Base-by-base conservation (phyloP, 306 rosid species). In the Citrullus mucosospermus region DNA sequence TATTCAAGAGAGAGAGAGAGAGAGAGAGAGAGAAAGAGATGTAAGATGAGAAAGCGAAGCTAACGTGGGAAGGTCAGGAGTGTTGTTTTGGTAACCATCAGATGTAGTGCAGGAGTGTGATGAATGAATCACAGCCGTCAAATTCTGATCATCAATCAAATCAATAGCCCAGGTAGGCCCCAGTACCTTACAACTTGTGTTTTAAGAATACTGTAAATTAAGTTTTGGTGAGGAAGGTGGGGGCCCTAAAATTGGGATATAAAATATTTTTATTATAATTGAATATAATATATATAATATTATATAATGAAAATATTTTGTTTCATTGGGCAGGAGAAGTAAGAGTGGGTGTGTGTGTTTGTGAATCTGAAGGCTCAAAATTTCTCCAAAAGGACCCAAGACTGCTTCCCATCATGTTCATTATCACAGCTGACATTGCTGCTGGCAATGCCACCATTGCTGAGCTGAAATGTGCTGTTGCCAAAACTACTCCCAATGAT, bases 371-470 rank as follows among this genome's bases (percentile, higher is more conserved):
- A 68, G 85, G 89, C 25, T 81, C 15, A 44, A 79, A 50, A 8
- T 28, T 46, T 86, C 83, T 79, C 85, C 89, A 86, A 39, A 70
- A 77, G 77, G 72, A 56, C 11, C 83, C 82, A 46, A 86, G 67
- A 75, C 78, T 86, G 65, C 85, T 83, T 1, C 86, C 89, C 86
- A 86, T 86, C 18, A 86, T 78, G 56, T 86, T 86, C 89, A 86
- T 86, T 44, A 86, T 48, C 73, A 86, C 86, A 12, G 86, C 88
- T 14, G 88, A 85, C 75, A 85, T 48, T 22, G 85, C 88, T 6
- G 88, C 55, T 0, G 85, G 84, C 73, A 81, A 77, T 5, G 88
- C 84, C 32, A 85, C 88, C 83, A 82, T 81, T 16, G 83, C 62
- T 5, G 88, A 86, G 9, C 81, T 62, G 78, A 83, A 86, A 78